Base-by-base conservation (phyloP, 78 protist genomes). In the Chrysochromulina tobinii region DNA sequence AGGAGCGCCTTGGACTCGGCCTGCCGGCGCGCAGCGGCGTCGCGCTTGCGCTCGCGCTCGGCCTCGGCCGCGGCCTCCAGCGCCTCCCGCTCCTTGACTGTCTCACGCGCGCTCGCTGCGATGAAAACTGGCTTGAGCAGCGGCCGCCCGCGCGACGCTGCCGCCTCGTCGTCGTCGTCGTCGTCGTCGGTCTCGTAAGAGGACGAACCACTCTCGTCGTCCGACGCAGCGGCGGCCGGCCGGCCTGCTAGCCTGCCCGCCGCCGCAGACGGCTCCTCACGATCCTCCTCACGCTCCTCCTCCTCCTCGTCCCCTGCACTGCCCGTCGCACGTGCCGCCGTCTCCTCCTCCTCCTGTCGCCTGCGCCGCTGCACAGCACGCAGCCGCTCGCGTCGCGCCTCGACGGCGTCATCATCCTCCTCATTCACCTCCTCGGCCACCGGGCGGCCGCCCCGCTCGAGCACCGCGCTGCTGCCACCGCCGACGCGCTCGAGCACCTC, bases 51-150 rank as follows among this genome's bases (percentile, higher is more conserved):
- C 17, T 38, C 2, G 7, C 12, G 48, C 57, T 18, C 48, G 48
- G 7, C 75, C 50, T 87, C 75, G 67, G 2, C 50, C 69, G 12
- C 79, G 38, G 15, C 75, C 79, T 66, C 90, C 23, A 0, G 20
- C 48, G 1, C 18, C 61, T 57, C 21, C 48, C 15, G 55, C 66
- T 61, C 90, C 50, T 3, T 1, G 20, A 25, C 18, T 15, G 90
- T 87, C 58, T 9, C 25, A 0, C 90, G 64, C 27, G 7, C 2
- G 6, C 9, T 5, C 58, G 21, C 50, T 1, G 53, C 4, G 7
- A 87, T 48, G 54, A 85, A 85, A 21, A 51, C 38, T 6, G 90
- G 90, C 66, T 87, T 87, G 59, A 79, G 50, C 27, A 87, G n/a
- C 73, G 8, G 14, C 38, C 38, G 38, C 38, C 38, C 38, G 38